phyloP scores from a whole-genome alignment of 139 green algal genomes.

The Desmodesmus armatus region DNA sequence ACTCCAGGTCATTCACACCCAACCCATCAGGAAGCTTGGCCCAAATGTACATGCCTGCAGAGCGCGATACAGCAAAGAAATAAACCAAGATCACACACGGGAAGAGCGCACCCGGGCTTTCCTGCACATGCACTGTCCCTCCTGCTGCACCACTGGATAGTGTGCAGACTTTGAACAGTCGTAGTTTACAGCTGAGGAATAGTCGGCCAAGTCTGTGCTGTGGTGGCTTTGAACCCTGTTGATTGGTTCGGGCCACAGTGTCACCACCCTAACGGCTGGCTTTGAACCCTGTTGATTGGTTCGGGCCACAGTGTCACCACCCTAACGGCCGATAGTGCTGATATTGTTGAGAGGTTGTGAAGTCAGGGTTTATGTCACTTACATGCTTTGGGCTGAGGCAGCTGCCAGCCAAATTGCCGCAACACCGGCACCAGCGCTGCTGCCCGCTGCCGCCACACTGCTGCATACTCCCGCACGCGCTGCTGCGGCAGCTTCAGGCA shows the following conservation, averaged over 20 bases:
- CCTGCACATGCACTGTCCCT: too few relatives aligned
- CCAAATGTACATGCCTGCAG: conserved; percentile 69
- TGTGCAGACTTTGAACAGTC: too few relatives aligned
- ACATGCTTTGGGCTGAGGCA: conserved; percentile 40
- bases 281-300: neutral
- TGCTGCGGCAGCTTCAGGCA: conserved; percentile 58
- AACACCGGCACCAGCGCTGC: conserved; percentile 35
- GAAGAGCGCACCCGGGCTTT: too few relatives aligned
- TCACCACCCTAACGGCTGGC: neutral
- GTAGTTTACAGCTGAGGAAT: too few relatives aligned
- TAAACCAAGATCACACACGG: too few relatives aligned
- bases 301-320: neutral
- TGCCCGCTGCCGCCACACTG: conserved; percentile 42
- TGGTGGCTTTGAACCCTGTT: too few relatives aligned
- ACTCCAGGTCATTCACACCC: conserved; percentile 47
- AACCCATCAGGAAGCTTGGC: conserved; percentile 50
- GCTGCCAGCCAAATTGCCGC: conserved; percentile 42
- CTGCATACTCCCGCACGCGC: conserved; percentile 49
- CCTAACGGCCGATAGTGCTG: neutral
- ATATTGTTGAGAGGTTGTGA: neutral
- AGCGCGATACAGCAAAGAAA: too few relatives aligned
- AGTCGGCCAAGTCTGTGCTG: too few relatives aligned
- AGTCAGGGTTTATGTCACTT: neutral
- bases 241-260: neutral
- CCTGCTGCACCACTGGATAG: too few relatives aligned